Evolutionary conservation across 331 rosid genomes (phyloP).

Genomic region (Ulmus americana): DNA sequence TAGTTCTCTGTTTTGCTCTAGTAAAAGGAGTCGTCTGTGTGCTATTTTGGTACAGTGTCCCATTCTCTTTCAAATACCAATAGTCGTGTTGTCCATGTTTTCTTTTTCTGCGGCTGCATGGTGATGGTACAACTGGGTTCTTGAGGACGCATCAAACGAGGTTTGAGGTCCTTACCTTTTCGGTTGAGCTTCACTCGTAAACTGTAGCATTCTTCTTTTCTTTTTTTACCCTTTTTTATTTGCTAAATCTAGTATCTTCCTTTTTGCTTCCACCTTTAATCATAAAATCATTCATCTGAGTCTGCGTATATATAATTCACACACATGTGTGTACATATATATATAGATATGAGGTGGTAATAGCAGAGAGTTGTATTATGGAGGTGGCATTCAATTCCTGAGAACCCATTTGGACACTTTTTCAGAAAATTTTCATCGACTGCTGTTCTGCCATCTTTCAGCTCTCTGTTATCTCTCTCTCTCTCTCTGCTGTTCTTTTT

Average conservation of each 20-base stretch:
- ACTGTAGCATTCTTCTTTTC: background rate
- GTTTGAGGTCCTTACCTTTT: constrained; percentile 16
- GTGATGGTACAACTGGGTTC: background rate
- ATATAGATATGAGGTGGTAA: background rate
- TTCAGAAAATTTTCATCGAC: constrained; percentile 34
- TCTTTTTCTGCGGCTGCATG: background rate
- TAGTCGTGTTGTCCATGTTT: background rate
- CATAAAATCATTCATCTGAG: too few species aligned
- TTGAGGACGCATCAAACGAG: constrained; percentile 30
- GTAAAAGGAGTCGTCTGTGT: background rate
- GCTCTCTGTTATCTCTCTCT: constrained; percentile 1
- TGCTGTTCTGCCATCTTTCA: constrained; percentile 31
- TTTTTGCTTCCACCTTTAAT: too few species aligned
- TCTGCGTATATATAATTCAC: background rate
- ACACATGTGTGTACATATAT: background rate
- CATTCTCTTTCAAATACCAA: background rate
- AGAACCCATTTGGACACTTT: constrained; percentile 26
- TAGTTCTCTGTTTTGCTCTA: too few species aligned
- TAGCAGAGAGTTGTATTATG: constrained; percentile 26
- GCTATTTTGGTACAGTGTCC: background rate
- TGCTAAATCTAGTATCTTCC: background rate
- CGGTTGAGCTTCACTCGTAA: constrained; percentile 2
- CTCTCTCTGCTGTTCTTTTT: constrained; percentile 20
- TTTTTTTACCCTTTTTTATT: background rate
- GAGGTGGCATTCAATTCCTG: constrained; percentile 56